Base-by-base conservation (phyloP, 2,329 filamentous ascomycete species). In the Aspergillus piperis region DNA sequence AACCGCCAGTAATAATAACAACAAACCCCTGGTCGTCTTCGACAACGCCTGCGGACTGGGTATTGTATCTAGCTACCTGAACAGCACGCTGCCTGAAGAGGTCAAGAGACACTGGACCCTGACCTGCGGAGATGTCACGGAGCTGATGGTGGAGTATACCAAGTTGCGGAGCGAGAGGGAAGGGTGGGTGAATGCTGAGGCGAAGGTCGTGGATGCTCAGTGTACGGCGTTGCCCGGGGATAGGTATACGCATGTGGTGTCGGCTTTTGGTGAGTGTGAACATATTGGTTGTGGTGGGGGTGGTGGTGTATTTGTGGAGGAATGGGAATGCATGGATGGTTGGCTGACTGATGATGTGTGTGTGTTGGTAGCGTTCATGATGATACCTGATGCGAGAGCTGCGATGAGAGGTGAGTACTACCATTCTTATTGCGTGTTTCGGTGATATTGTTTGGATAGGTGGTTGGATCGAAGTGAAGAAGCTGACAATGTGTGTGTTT, bases 1-100 rank as follows among this genome's bases (percentile, higher is more conserved):
- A 23, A 50, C 63, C 8, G 60, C 62, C 19, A 61, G 27, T 30
- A 4, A 68, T 8, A 54, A 57, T 8, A 5, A 32, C 30, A 30
- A 30, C 3, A 3, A 32, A 4, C 65, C 70, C 13, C 63, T 76
- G 2, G 64, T 71, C 7, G 61, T 86, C 23, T 68, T 87, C 10
- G 84, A 87, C 60, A 80, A 80, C 62, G 83, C 81, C 6, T 86
- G 84, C 58, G 84, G 84, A 0, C 76, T 77, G 3, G 84, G 83
- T 0, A 75, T 83, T 15, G 73, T 84, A 11, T 80, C 80, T 1
- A 77, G 79, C 8, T 70, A 80, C 25, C 65, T 85, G 13, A 78
- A 83, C 58, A 68, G 68, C 8, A 68, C 66, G 2, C 60, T 86
- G 13, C 63, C 75, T 11, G 70, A 68, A 7, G 66, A 77, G 1